phyloP scores from a whole-genome alignment of 2,329 filamentous ascomycete genomes.

The Uncinocarpus reesii region DNA sequence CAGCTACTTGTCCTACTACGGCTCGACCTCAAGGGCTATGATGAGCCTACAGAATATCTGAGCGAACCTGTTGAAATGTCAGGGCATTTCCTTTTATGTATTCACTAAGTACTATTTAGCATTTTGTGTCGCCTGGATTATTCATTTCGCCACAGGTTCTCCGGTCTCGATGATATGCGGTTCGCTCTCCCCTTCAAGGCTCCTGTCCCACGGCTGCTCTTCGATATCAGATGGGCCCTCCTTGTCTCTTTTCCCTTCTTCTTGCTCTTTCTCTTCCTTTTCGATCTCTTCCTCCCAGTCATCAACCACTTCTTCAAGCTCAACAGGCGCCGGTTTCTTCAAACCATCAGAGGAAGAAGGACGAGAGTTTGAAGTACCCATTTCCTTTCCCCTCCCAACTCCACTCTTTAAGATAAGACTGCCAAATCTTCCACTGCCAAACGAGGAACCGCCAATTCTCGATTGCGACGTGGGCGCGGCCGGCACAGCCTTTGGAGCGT shows the following conservation, averaged over 20 bases:
- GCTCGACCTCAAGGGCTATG: no score
- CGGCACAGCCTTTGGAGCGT: slow-evolving; percentile 17
- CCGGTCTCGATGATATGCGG: neutral
- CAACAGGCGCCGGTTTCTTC: slow-evolving; percentile 19
- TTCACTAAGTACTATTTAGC: no score
- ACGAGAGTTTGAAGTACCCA: slow-evolving; percentile 12
- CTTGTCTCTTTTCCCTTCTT: neutral
- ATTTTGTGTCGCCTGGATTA: no score
- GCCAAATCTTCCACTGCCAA: slow-evolving; percentile 12
- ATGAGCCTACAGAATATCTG: no score
- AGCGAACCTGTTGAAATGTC: no score
- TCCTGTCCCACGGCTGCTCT: neutral
- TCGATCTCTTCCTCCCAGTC: slow-evolving; percentile 40
- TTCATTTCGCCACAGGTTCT: neutral
- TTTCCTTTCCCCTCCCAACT: slow-evolving; percentile 13
- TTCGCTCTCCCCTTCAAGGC: slow-evolving; percentile 1
- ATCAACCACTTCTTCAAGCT: slow-evolving; percentile 32
- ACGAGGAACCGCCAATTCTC: slow-evolving; percentile 22
- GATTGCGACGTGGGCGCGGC: slow-evolving; percentile 17
- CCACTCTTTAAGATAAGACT: slow-evolving; percentile 18
- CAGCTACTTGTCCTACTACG: no score
- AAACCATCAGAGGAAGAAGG: slow-evolving; percentile 22
- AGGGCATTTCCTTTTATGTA: no score
- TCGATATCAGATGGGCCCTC: neutral
- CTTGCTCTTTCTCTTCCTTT: slow-evolving; percentile 30